Evolutionary conservation across 1,284 basidiomycete species (phyloP).

Genomic region (Ustilago esculenta): DNA sequence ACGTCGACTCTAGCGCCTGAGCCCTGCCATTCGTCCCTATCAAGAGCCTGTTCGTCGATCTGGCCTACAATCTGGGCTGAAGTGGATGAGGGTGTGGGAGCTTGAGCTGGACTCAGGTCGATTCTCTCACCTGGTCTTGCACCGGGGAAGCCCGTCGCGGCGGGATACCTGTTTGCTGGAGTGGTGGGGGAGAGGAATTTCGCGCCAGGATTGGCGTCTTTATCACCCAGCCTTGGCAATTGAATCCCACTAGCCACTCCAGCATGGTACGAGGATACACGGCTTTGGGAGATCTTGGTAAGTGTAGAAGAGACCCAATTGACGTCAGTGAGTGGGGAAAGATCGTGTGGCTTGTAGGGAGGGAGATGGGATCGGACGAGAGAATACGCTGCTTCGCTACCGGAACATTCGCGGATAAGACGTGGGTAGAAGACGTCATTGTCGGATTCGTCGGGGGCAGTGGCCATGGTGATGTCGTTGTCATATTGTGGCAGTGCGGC

Average conservation of each 20-base stretch:
- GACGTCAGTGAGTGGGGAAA: conserved; percentile 87
- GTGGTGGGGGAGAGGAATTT: conserved; percentile 15
- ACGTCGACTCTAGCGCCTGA: conserved; percentile 44
- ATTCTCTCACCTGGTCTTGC: conserved; percentile 28
- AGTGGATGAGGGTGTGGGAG: not conserved
- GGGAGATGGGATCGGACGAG: conserved; percentile 76
- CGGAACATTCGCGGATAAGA: conserved; percentile 82
- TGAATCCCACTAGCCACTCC: conserved; percentile 8
- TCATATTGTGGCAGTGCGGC: not conserved
- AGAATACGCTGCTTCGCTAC: conserved; percentile 89
- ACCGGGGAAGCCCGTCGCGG: conserved; percentile 17
- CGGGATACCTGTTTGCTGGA: not conserved
- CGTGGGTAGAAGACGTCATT: conserved; percentile 51
- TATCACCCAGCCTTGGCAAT: conserved; percentile 5
- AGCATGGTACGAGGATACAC: conserved; percentile 12
- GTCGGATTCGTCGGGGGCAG: not conserved
- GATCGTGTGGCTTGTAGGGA: conserved; percentile 75
- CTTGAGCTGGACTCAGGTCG: conserved; percentile 32
- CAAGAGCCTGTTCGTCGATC: conserved; percentile 2
- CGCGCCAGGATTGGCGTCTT: conserved; percentile 13
- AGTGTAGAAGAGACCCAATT: conserved; percentile 84
- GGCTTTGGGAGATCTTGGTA: conserved; percentile 72
- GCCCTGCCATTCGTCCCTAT: conserved; percentile 35
- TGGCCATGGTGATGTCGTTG: conserved; percentile 1
- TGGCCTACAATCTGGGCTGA: conserved; percentile 21